phyloP scores from a whole-genome alignment of 257 asterid genomes.

The Solanum peruvianum region DNA sequence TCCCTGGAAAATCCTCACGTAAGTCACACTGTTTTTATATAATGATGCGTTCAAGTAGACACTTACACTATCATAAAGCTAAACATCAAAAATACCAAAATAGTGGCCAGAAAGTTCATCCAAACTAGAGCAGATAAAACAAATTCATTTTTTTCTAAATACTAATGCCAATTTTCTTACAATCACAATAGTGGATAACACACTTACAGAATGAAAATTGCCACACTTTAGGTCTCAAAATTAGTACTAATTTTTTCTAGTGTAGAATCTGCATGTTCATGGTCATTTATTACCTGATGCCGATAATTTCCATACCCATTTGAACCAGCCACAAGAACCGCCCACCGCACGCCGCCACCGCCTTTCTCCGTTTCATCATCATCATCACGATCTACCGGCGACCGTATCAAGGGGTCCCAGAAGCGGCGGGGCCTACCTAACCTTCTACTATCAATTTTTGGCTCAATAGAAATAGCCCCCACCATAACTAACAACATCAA shows the following conservation, averaged over 20 bases:
- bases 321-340: slow-evolving; percentile 92
- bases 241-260: not conserved
- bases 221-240: no score
- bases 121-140: not conserved
- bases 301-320: slow-evolving; percentile 75
- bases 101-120: not conserved
- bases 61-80: no score
- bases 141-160: not conserved
- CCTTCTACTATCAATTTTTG: not conserved
- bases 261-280: not conserved
- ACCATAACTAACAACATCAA: slow-evolving; percentile 20
- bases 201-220: no score
- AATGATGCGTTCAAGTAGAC: no score
- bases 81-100: not conserved
- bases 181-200: not conserved
- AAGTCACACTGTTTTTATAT: no score
- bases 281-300: slow-evolving; percentile 49
- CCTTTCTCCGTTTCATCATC: slow-evolving; percentile 13
- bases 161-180: not conserved
- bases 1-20: no score
- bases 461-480: slow-evolving; percentile 10
- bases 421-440: slow-evolving; percentile 6
- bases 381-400: slow-evolving; percentile 32
- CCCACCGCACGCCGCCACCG: slow-evolving; percentile 50
- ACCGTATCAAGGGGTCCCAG: slow-evolving; percentile 71